Conservation (phyloP, 345 rosid species). For the Boechera retrofracta region DNA sequence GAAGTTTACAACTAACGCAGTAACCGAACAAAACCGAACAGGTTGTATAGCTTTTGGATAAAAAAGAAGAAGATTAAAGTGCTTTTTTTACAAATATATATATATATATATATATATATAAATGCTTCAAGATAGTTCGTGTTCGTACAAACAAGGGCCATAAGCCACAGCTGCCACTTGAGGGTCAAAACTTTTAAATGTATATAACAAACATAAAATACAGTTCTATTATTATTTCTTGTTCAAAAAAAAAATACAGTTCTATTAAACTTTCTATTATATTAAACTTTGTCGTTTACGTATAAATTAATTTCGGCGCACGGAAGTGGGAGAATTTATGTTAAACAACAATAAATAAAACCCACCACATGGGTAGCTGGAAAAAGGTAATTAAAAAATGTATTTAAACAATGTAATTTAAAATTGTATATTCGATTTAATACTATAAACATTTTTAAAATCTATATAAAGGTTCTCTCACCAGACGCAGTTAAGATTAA, state of each 20-base stretch:
- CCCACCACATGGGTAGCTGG: slow-evolving; percentile 47
- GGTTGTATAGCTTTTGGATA: background rate
- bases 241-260: no score
- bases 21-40: background rate
- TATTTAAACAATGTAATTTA: slow-evolving; percentile 5
- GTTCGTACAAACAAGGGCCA: slow-evolving; percentile 21
- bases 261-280: background rate
- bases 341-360: slow-evolving; percentile 25
- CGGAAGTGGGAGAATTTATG: slow-evolving; percentile 45
- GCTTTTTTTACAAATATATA: background rate
- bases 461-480: slow-evolving; percentile 20
- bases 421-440: slow-evolving; percentile 10
- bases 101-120: background rate
- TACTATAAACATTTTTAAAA: slow-evolving; percentile 1
- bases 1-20: background rate
- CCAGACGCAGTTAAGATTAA: slow-evolving; percentile 28
- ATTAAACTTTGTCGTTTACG: slow-evolving; percentile 20
- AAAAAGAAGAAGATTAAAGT: background rate
- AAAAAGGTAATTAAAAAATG: slow-evolving; percentile 21
- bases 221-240: background rate
- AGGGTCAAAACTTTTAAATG: slow-evolving; percentile 28
- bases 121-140: slow-evolving; percentile 17
- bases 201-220: slow-evolving; percentile 3
- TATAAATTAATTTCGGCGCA: slow-evolving; percentile 33
- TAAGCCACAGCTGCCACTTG: slow-evolving; percentile 24